A percentile compares a stretch with the other conserved stretches of the same genome.
phyloP scores from a whole-genome alignment of 2,329 filamentous ascomycete species.

The Cladosporium sp. region DNA sequence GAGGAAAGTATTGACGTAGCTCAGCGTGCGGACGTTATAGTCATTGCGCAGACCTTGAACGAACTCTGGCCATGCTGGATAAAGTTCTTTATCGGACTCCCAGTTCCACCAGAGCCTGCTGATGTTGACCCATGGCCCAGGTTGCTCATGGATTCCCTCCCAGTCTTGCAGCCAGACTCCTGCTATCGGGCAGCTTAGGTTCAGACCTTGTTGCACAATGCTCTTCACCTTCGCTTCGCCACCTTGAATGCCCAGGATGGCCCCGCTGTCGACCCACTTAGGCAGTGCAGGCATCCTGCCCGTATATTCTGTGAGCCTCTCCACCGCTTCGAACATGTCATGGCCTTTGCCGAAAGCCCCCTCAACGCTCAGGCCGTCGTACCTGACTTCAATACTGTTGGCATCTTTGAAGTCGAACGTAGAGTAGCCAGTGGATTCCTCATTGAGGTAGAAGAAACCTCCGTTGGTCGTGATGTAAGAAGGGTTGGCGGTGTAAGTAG shows the following conservation, averaged over 20 bases:
- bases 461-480: constrained; percentile 31
- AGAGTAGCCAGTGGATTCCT: constrained; percentile 30
- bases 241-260: constrained; percentile 35
- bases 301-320: constrained; percentile 32
- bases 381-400: constrained; percentile 21
- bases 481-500: constrained; percentile 32
- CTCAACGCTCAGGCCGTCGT: constrained; percentile 22
- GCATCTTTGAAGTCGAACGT: constrained; percentile 29
- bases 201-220: constrained; percentile 30
- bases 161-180: constrained; percentile 36
- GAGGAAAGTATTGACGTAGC: constrained; percentile 35
- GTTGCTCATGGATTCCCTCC: constrained; percentile 33
- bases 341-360: constrained; percentile 21
- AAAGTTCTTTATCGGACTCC: constrained; percentile 33
- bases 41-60: constrained; percentile 30
- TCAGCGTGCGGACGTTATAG: constrained; percentile 29
- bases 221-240: constrained; percentile 33
- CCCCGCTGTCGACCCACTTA: constrained; percentile 28
- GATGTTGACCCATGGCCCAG: constrained; percentile 32
- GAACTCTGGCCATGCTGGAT: constrained; percentile 33
- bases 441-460: constrained; percentile 29
- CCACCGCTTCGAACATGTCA: constrained; percentile 30
- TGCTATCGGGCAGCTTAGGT: constrained; percentile 30
- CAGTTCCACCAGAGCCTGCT: constrained; percentile 38
- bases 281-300: constrained; percentile 33